Conservation (phyloP, 352 stramenopile species). For the Globisporangium nagaii region DNA sequence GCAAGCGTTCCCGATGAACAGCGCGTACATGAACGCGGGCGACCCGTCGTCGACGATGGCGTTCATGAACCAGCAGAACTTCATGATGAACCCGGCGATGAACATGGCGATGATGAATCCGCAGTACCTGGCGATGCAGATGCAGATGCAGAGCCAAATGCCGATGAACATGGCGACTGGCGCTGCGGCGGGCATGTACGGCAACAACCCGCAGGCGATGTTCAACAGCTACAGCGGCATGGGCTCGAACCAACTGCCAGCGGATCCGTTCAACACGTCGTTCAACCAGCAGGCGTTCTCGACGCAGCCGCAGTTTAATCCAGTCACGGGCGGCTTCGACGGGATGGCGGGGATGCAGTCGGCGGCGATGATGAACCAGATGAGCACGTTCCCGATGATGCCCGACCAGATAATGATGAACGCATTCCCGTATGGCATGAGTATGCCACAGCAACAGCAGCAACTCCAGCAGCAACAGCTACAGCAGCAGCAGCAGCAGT, state of each 20-base stretch:
- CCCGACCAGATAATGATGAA: constrained; percentile 43
- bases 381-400: constrained; percentile 46
- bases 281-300: constrained; percentile 36
- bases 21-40: constrained; percentile 30
- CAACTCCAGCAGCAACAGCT: constrained; percentile 20
- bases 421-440: constrained; percentile 28
- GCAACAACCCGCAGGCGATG: constrained; percentile 16
- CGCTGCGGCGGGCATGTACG: constrained; percentile 36
- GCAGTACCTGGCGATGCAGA: constrained; percentile 51
- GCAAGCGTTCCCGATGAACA: constrained; percentile 29
- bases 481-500: constrained; percentile 14
- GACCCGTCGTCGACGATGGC: constrained; percentile 4
- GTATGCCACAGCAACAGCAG: constrained; percentile 19
- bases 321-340: constrained; percentile 9
- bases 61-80: constrained; percentile 41
- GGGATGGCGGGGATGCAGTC: constrained; percentile 35
- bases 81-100: constrained; percentile 34
- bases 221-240: constrained; percentile 22
- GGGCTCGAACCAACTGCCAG: constrained; percentile 35
- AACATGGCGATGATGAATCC: constrained; percentile 45
- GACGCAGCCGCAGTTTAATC: constrained; percentile 14
- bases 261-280: constrained; percentile 67
- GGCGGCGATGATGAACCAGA: constrained; percentile 44
- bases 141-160: constrained; percentile 46
- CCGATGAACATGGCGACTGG: constrained; percentile 33